Conservation (phyloP, 2,329 filamentous ascomycete genomes). For the Neofusicoccum laricinum region DNA sequence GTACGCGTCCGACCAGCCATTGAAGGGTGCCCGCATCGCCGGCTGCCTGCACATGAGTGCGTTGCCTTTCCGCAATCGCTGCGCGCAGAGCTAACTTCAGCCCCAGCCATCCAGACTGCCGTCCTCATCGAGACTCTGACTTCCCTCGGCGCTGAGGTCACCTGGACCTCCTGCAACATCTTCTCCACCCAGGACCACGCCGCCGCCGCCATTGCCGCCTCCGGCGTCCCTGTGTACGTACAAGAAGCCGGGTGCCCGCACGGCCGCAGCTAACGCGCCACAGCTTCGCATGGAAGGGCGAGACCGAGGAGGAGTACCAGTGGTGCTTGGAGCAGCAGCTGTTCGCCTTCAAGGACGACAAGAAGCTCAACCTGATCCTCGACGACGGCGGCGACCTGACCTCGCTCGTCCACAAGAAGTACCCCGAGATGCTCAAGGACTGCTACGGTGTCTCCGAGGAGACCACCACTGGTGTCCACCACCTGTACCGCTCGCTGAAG, state of each 20-base stretch:
- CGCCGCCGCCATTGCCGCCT: slow-evolving; percentile 91
- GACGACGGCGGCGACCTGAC: slow-evolving; percentile 98
- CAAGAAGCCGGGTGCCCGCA: slow-evolving; percentile 47
- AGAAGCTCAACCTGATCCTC: slow-evolving; percentile 97
- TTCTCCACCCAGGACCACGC: slow-evolving; percentile 99
- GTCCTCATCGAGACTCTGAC: slow-evolving; percentile 98
- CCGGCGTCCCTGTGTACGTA: slow-evolving; percentile 76
- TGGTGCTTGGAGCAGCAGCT: slow-evolving; percentile 99
- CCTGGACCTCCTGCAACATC: slow-evolving; percentile 99
- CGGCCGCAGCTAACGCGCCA: neutral
- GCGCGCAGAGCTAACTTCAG: slow-evolving; percentile 21
- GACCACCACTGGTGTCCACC: slow-evolving; percentile 99
- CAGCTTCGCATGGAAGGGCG: slow-evolving; percentile 73
- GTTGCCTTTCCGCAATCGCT: slow-evolving; percentile 26
- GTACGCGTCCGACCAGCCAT: slow-evolving; percentile 89
- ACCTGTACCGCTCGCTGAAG: slow-evolving; percentile 96
- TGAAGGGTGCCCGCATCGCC: slow-evolving; percentile 91
- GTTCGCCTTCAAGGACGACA: slow-evolving; percentile 89
- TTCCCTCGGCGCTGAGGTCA: slow-evolving; percentile 93
- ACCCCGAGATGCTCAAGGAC: slow-evolving; percentile 96
- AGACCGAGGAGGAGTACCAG: slow-evolving; percentile 99
- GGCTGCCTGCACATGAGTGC: slow-evolving; percentile 97
- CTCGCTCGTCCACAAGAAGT: slow-evolving; percentile 93
- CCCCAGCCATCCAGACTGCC: slow-evolving; percentile 87
- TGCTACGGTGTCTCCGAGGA: slow-evolving; percentile 99